A percentile compares a stretch with the other conserved stretches of the same genome.
Conservation (phyloP, 73 alveolate species). For the Paramecium pentaurelia region DNA sequence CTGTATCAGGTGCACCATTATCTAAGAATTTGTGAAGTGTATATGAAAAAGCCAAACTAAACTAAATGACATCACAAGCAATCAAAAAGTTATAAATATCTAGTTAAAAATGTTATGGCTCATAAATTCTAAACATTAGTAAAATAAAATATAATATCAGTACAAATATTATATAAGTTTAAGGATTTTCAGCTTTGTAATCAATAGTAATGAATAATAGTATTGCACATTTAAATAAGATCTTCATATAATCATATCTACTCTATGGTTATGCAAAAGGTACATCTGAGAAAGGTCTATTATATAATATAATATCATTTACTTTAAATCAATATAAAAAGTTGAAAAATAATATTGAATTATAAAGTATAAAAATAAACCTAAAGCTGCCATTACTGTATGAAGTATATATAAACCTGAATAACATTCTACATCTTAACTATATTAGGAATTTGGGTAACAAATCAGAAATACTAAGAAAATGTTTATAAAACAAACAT, state of each 20-base stretch:
- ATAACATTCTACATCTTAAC: not conserved
- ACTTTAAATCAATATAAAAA: not conserved
- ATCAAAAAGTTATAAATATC: not conserved
- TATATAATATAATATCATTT: not conserved
- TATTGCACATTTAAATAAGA: not conserved
- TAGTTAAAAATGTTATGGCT: not conserved
- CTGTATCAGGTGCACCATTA: not conserved
- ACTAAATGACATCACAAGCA: not conserved
- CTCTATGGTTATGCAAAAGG: slow-evolving; percentile 16
- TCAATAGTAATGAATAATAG: not conserved
- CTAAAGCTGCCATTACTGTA: not conserved
- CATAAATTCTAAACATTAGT: not conserved
- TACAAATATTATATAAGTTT: not conserved
- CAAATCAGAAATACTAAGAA: not conserved
- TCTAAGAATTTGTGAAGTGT: not conserved
- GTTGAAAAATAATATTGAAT: not conserved
- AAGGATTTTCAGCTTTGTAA: not conserved
- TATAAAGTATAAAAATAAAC: not conserved
- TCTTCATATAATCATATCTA: not conserved
- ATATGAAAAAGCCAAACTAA: not conserved
- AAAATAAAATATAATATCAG: not conserved
- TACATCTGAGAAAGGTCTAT: not conserved
- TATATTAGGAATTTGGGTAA: not conserved
- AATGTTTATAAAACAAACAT: not conserved
- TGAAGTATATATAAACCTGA: not conserved